Base-by-base conservation (phyloP, 352 stramenopile genomes). In the Discostella stelligera region DNA sequence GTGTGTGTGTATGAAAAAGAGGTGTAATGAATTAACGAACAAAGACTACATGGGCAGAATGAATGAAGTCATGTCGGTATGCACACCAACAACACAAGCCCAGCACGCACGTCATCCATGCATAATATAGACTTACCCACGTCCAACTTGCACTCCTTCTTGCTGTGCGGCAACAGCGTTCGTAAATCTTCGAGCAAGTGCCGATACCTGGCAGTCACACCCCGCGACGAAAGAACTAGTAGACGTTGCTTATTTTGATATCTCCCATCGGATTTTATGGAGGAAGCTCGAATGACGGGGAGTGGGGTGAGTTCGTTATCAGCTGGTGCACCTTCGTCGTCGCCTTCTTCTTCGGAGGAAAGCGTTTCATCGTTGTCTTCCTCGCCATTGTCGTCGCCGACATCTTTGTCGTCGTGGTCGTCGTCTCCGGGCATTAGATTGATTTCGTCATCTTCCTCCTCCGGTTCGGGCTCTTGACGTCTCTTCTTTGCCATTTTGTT, bases 131-230 rank as follows among this genome's bases (percentile, higher is more conserved):
- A 6, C 61, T 98, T 97, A 62, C 82, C 82, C 44, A 94, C 90
- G 82, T 99, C 96, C n/a, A 99, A 80, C 74, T 99, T 99, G 49
- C 97, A 95, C 80, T 99, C 98, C 72, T 97, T 98, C 89, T 99
- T 99, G 90, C 98, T 94, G 85, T 99, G 97, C 20, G 97, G 97
- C 76, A 99, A 82, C 10, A 99, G 85, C 74, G 97, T 98, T 46
- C 95, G 93, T 63, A 99, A 94, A 86, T 99, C 97, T 80, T 98
- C 96, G 68, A 99, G 87, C 46, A 99, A 84, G 87, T 99, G 97
- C 54, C 98, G 93, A 85, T 98, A 98, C 50, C 97, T 92, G 14
- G 96, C 82, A 23, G 89, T 93, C 9, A 91, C 76, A n/a, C 89
- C 89, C 1, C 89, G 61, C 7, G 82, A 84, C 48, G 83, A 93